These are phyloP conservation scores for Nigrospora osmanthi DNA, from an alignment of 2,329 filamentous ascomycete species.

Conservation along the genomic window DNA sequence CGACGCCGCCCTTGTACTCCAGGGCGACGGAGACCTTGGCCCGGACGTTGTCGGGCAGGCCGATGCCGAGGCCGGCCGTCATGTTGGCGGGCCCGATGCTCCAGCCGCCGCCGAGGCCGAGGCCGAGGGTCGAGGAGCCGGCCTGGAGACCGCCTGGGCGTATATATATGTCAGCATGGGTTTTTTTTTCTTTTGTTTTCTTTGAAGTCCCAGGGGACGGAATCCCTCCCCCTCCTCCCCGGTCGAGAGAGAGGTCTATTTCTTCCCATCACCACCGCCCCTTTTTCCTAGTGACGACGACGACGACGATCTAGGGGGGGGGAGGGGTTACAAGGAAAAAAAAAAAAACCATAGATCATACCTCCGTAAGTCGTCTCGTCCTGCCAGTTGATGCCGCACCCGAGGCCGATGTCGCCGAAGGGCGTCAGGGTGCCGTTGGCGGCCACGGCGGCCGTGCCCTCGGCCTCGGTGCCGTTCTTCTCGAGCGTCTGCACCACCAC, in stretches of 20 bases:
- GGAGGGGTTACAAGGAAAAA: no score
- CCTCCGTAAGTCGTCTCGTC: neutral
- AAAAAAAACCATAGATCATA: no score
- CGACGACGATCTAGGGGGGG: no score
- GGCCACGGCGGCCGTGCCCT: neutral
- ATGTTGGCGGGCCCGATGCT: neutral
- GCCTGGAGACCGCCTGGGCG: neutral
- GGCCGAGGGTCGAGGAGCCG: neutral
- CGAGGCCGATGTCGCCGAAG: neutral
- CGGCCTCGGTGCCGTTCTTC: neutral
- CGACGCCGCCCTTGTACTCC: neutral
- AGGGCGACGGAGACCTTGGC: neutral
- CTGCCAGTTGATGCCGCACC: neutral
- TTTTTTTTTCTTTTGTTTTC: no score
- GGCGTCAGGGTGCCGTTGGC: neutral
- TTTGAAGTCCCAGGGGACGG: no score
- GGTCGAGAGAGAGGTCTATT: no score
- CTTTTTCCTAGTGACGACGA: neutral
- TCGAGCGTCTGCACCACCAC: neutral
- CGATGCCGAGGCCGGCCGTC: neutral
- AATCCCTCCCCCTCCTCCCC: no score
- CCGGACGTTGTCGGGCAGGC: neutral
- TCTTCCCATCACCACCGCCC: no score
- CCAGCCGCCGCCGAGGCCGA: constrained; percentile 1
- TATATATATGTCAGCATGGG: neutral